Evolutionary conservation across 1,284 basidiomycete genomes (phyloP).

Genomic region (Meira nashicola): DNA sequence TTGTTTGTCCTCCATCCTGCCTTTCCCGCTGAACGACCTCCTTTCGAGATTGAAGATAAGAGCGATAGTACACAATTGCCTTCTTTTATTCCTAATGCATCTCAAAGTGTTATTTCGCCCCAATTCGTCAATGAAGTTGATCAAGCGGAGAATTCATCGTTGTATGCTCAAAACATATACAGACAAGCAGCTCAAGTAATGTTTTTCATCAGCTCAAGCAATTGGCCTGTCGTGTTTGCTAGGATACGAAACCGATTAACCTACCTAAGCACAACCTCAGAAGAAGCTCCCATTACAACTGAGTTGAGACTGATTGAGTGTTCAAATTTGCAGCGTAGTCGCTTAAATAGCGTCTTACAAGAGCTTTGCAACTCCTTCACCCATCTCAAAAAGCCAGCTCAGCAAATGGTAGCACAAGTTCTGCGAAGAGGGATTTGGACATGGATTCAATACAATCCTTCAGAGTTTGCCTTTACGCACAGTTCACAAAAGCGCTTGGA

Average conservation of each 20-base stretch:
- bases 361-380: slow-evolving; percentile 79
- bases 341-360: slow-evolving; percentile 51
- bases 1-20: slow-evolving; percentile 38
- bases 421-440: slow-evolving; percentile 82
- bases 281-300: slow-evolving; percentile 61
- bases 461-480: slow-evolving; percentile 72
- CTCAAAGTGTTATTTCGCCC: slow-evolving; percentile 2
- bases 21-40: slow-evolving; percentile 34
- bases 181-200: slow-evolving; percentile 66
- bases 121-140: slow-evolving; percentile 30
- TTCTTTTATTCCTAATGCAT: neutral
- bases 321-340: slow-evolving; percentile 53
- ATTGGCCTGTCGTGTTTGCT: slow-evolving; percentile 75
- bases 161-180: slow-evolving; percentile 43
- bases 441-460: slow-evolving; percentile 78
- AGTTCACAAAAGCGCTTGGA: slow-evolving; percentile 52
- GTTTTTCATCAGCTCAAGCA: slow-evolving; percentile 81
- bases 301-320: slow-evolving; percentile 67
- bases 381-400: slow-evolving; percentile 73
- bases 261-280: slow-evolving; percentile 59
- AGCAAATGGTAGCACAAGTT: slow-evolving; percentile 67
- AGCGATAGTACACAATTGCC: neutral
- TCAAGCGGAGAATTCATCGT: neutral
- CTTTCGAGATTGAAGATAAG: slow-evolving; percentile 20
- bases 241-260: slow-evolving; percentile 71